phyloP scores from a whole-genome alignment of 805 yeast genomes.

The Starmerella geochares region DNA sequence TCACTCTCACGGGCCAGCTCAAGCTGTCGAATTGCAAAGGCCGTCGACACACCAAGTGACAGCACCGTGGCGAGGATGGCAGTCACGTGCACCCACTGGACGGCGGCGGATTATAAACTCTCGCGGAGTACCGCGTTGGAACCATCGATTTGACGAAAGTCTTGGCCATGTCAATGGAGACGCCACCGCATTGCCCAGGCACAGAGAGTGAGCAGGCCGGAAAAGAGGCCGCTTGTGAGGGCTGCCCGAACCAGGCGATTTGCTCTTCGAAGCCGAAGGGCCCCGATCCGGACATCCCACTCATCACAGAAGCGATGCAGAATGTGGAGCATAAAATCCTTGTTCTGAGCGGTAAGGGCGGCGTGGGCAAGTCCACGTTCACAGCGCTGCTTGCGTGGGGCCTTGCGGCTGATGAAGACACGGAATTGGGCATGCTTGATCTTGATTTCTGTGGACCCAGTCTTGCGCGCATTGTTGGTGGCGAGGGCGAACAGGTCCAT shows the following conservation, averaged over 20 bases:
- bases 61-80: too few relatives aligned
- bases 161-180: constrained; percentile 27
- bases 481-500: constrained; percentile 75
- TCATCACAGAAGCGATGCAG: constrained; percentile 57
- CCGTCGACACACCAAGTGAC: neutral
- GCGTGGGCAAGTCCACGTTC: constrained; percentile 96
- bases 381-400: constrained; percentile 97
- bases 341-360: constrained; percentile 57
- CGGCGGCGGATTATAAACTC: neutral
- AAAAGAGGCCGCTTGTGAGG: constrained; percentile 81
- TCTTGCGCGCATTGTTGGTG: constrained; percentile 87
- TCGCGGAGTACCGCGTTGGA: neutral
- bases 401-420: constrained; percentile 56
- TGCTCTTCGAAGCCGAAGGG: constrained; percentile 78
- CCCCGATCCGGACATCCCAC: constrained; percentile 85
- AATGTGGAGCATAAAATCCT: constrained; percentile 66
- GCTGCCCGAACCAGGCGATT: constrained; percentile 87
- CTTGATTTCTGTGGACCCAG: constrained; percentile 97
- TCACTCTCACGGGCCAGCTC: too few relatives aligned
- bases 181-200: constrained; percentile 90
- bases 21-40: too few relatives aligned
- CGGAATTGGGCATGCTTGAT: constrained; percentile 95
- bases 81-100: too few relatives aligned
- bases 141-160: neutral
- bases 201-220: constrained; percentile 94